Percentiles rank a stretch among this genome's conserved stretches.
These are phyloP conservation scores for Chalciporus sphaerocephalus DNA, from an alignment of 768 basidiomycete species.

Conservation along the genomic window DNA sequence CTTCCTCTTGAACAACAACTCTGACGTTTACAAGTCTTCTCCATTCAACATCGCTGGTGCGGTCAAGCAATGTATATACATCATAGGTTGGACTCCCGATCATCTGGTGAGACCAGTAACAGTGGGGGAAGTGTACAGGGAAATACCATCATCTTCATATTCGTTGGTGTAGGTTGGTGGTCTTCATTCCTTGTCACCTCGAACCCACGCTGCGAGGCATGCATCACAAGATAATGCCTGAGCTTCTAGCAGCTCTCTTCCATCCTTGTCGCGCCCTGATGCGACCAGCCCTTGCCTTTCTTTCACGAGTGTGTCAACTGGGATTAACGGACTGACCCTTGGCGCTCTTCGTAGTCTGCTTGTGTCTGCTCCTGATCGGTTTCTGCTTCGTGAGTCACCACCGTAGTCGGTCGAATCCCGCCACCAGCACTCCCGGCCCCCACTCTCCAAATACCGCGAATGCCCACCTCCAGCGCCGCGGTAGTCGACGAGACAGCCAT, in stretches of 20 bases:
- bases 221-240: background rate
- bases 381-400: slow-evolving; percentile 26
- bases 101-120: background rate
- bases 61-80: slow-evolving; percentile 4
- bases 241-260: background rate
- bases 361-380: slow-evolving; percentile 22
- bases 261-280: too few species aligned
- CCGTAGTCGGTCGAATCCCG: slow-evolving; percentile 2
- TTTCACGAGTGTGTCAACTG: background rate
- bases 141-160: slow-evolving; percentile 22
- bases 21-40: background rate
- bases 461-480: slow-evolving; percentile 1
- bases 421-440: background rate
- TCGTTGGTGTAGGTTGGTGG: slow-evolving; percentile 24
- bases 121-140: slow-evolving; percentile 4
- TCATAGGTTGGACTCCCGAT: slow-evolving; percentile 9
- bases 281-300: background rate
- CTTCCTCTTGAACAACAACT: background rate
- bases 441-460: slow-evolving; percentile 1
- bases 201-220: background rate
- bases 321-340: slow-evolving; percentile 9
- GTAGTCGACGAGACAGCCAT: slow-evolving; percentile 1
- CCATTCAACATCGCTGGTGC: background rate
- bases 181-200: slow-evolving; percentile 4
- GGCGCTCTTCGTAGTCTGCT: slow-evolving; percentile 16